Evolutionary conservation across 1,139 yeast species (phyloP), one percentile per base, ranked within the genome.

Genomic region (Yamadazyma atmosphaerica): DNA sequence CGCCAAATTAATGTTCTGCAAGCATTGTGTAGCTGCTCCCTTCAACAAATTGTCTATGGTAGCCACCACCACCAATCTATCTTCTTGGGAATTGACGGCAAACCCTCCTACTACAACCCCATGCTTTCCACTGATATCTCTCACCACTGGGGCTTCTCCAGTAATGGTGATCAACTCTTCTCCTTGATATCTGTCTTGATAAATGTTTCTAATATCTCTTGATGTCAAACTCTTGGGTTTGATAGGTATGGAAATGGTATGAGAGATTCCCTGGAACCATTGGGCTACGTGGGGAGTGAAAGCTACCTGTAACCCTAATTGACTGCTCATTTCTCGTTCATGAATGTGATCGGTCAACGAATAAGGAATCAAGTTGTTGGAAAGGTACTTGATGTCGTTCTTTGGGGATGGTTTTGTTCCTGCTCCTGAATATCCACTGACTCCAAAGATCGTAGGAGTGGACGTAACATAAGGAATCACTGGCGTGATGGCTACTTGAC

Each of bases 11-110:
- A 92, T 86, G 70, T 92, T 92, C 67, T 92, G 99, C 63, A 92
- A 68, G 65, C 98, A 92, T 68, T 90, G 99, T 17, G 99, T 92
- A 39, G 98, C 95, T 35, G 99, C 99, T 48, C 99, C 99, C 73
- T 92, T 92, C 57, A 92, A 77, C 58, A 92, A 73, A 63, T 92
- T 92, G 61, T 94, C 99, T 54, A 92, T 92, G 11, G 97, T 89
- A 16, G 96, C 96, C 39, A 90, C 94, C 39, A 92, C 72, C 31
- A 92, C 98, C 24, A 90, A 95, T 60, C 99, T 80, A 67, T 88
- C 84, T 56, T 86, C 89, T 45, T 81, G 81, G 26, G 92, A 80
- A 60, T 85, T 88, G 35, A 94, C 95, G 23, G 95, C 96, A 61
- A 92, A 94, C 0, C 95, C 98, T 43, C 98, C 98, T 46, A 92